phyloP scores from a whole-genome alignment of 768 basidiomycete species.

The Kwoniella sp. region DNA sequence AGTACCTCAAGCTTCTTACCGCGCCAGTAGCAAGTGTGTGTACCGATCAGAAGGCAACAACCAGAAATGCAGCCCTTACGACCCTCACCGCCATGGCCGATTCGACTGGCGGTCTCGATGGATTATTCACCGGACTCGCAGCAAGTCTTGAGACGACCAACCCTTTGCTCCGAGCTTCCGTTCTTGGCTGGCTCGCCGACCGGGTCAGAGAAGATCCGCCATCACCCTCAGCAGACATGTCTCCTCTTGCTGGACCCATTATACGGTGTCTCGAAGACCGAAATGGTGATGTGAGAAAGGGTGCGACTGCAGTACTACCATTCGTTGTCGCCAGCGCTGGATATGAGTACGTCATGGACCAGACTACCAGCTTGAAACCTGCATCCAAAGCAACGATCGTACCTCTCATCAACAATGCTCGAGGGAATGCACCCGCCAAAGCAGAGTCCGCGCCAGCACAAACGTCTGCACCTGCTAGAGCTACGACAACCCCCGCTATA shows the following conservation, averaged over 20 bases:
- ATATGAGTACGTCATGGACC: conserved; percentile 80
- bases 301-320: conserved; percentile 79
- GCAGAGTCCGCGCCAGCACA: conserved; percentile 57
- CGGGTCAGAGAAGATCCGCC: conserved; percentile 60
- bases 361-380: conserved; percentile 83
- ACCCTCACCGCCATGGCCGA: conserved; percentile 80
- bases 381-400: conserved; percentile 81
- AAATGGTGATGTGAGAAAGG: conserved; percentile 86
- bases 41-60: conserved; percentile 87
- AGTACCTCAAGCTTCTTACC: conserved; percentile 75
- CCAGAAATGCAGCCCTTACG: conserved; percentile 74
- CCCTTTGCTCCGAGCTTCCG: conserved; percentile 74
- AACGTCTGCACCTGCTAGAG: conserved; percentile 41
- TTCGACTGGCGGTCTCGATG: conserved; percentile 81
- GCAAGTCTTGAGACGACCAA: conserved; percentile 79
- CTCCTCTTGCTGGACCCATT: conserved; percentile 66
- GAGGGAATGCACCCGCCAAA: conserved; percentile 56
- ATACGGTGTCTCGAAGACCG: conserved; percentile 87
- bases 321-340: conserved; percentile 73
- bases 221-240: conserved; percentile 65
- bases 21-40: conserved; percentile 78
- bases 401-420: conserved; percentile 84
- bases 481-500: conserved; percentile 25
- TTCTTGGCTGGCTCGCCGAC: conserved; percentile 52
- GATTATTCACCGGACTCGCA: conserved; percentile 75